Evolutionary conservation across 1,284 basidiomycete genomes (phyloP), one percentile per base, ranked within the genome.

Genomic region (Tilletiopsis washingtonensis): DNA sequence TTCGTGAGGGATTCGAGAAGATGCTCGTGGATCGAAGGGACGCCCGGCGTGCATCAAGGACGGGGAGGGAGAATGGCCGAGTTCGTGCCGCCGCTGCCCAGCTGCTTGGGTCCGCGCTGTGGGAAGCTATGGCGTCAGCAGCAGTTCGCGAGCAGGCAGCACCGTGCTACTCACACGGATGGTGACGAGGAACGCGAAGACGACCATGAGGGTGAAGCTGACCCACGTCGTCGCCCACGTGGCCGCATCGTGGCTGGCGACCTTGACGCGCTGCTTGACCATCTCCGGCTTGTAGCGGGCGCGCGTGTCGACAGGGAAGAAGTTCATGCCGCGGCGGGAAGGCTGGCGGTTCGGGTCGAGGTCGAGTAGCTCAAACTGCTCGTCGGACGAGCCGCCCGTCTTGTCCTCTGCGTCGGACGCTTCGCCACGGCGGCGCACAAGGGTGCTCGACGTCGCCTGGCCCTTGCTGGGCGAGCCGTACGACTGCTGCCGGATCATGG

Each of bases 161-260:
- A n/a, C n/a, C n/a, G n/a, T n/a, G n/a, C n/a, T n/a, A 39, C 37
- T 9, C 37, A 39, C 37, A 23, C 41, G 27, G 40, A 54, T 53
- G 15, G 63, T 56, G 36, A 64, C 64, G 15, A 64, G 43, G 41
- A 67, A 67, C 34, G 64, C 62, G 38, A 64, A 58, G 38, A 67
- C 55, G 40, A 64, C 60, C 37, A 67, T 59, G 40, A 61, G 50
- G 19, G 60, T 57, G 36, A 67, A 67, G 20, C 56, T 59, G 4
- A 59, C 53, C 64, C 64, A 67, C 38, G 64, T 56, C 15, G 56
- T 56, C n/a, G 60, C 54, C 57, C 61, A 62, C n/a, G 54, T 61
- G 21, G 54, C 55, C 5, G 61, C 61, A 37, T 59, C 51, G 45
- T 52, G 55, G 20, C 59, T 57, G 9, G 56, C 57, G 12, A 59